Evolutionary conservation across 805 yeast species (phyloP).

Genomic region (Kuraishia cidri): DNA sequence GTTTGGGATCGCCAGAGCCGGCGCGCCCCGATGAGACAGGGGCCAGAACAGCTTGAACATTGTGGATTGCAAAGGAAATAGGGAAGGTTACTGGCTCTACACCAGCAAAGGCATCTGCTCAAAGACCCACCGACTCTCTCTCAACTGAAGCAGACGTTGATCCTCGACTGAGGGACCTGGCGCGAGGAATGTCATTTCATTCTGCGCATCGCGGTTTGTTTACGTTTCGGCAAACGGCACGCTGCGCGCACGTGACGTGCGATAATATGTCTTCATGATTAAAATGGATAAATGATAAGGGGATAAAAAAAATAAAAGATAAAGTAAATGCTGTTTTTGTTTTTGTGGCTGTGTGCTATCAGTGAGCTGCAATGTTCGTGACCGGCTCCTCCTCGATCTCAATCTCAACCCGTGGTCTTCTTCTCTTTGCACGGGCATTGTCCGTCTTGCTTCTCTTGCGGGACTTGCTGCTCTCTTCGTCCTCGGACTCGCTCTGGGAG

Average conservation of each 20-base stretch:
- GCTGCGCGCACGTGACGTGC: not conserved
- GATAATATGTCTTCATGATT: no score
- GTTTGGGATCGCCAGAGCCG: constrained; percentile 37
- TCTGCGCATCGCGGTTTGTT: no score
- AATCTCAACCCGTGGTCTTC: constrained; percentile 70
- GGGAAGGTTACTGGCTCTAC: no score
- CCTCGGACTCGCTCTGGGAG: constrained; percentile 18
- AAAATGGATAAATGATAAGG: no score
- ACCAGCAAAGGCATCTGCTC: not conserved
- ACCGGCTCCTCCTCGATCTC: constrained; percentile 75
- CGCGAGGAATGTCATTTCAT: no score
- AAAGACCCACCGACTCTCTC: not conserved
- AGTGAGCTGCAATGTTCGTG: constrained; percentile 1
- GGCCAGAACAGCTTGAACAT: constrained; percentile 25
- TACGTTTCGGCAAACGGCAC: constrained; percentile 1
- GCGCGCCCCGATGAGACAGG: constrained; percentile 14
- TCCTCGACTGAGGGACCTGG: no score
- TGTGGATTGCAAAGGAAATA: not conserved
- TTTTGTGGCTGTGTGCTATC: not conserved
- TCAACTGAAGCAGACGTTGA: no score
- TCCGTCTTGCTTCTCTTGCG: constrained; percentile 25
- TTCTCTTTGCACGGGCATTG: constrained; percentile 31
- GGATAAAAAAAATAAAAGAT: no score
- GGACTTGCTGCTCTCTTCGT: constrained; percentile 23
- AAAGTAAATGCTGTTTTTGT: no score